Base-by-base conservation (phyloP, 2,329 filamentous ascomycete genomes). In the Claviceps paspali region DNA sequence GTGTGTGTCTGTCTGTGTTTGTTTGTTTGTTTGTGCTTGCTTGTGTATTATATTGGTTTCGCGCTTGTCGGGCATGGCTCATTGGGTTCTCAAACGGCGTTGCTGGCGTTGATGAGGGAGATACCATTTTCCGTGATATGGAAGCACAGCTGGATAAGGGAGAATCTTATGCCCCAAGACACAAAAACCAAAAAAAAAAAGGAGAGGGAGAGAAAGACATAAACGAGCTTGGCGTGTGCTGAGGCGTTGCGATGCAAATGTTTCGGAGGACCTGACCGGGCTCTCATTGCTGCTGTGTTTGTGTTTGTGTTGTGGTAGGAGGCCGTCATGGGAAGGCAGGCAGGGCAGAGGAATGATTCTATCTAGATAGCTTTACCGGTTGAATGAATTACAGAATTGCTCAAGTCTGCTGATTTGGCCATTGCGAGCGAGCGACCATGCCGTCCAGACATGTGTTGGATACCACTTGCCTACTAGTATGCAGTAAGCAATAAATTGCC, bases 41-140 rank as follows among this genome's bases (percentile, higher is more conserved):
- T 48, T 43, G 46, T 56, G 49, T 57, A 54, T 49, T 52, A 43
- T 55, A 53, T 52, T 53, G 50, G 48, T 47, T 52, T 50, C 47
- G 47, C 48, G 52, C 50, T 50, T 50, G 47, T 47, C 47, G 51
- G 51, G 45, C 45, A 32, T 32, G 44, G 45, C 49, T 48, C 48
- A 39, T 49, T 46, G 43, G 48, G 43, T 46, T 50, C 41, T 46
- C 48, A 47, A 38, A 40, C 31, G 56, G 56, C 49, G 55, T 59
- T 59, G 51, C 42, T 42, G 56, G 56, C 55, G 56, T 59, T 59
- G 48, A 12, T 21, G 33, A 47, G 49, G 55, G 28, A 59, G 54
- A 59, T 59, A 59, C 56, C 56, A 59, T 49, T 51, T 49, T 47
- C 48, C 48, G 46, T 49, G 47, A 48, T 45, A 33, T 45, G 43